Conservation (phyloP, 2,329 filamentous ascomycete genomes). For the Didymella pinodella region DNA sequence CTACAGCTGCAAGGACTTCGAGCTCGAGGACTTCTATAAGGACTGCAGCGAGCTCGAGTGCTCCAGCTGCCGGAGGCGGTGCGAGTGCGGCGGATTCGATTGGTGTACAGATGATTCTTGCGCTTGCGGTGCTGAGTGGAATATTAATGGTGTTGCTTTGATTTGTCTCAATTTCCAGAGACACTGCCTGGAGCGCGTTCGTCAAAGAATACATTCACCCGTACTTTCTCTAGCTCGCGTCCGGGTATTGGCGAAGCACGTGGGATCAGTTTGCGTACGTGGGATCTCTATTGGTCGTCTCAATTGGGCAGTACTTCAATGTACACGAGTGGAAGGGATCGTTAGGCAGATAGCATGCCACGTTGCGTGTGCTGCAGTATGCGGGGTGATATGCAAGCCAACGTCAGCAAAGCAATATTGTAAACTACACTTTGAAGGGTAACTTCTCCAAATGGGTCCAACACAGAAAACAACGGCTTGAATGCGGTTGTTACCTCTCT, state of each 20-base stretch:
- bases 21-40: conserved; percentile 1
- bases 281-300: no score
- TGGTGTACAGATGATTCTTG: conserved; percentile 1
- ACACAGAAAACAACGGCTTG: no score
- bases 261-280: no score
- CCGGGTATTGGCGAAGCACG: not conserved
- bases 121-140: not conserved
- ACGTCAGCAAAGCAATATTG: no score
- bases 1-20: not conserved
- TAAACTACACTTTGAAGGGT: no score
- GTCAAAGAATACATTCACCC: not conserved
- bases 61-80: not conserved
- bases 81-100: not conserved
- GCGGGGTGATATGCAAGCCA: no score
- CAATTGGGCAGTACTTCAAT: no score
- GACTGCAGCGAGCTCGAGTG: conserved; percentile 3
- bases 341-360: no score
- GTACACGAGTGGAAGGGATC: no score
- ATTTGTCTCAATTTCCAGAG: not conserved
- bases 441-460: no score
- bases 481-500: no score
- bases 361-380: no score
- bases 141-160: conserved; percentile 9
- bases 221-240: not conserved
- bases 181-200: not conserved